Evolutionary conservation across 1,284 basidiomycete genomes (phyloP), one percentile per base, ranked within the genome.

Genomic region (Uromyces viciae-fabae): DNA sequence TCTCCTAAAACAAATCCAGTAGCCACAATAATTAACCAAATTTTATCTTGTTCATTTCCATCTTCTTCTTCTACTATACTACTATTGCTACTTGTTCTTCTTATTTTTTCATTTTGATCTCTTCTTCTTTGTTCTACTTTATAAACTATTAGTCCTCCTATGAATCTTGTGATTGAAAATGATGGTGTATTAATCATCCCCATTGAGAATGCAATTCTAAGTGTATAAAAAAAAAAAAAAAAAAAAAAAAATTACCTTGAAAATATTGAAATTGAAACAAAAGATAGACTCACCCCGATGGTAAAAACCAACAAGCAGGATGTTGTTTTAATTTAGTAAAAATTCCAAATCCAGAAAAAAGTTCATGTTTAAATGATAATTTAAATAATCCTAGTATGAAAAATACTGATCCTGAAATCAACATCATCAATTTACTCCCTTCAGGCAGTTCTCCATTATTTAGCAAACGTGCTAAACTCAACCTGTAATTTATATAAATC

Each of bases 1-100:
- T 98, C 95, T 38, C 95, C 95, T 25, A 98, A 88, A 38, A 98
- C 96, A 84, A 98, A 97, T 0, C 95, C 95, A 84, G 92, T 94
- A 3, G 95, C 96, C 42, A 97, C 88, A 46, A 98, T 91, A 83
- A 98, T 92, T 72, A 95, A 88, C 69, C 89, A 89, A 82, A 92
- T 94, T 84, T 84, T 31, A 72, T 66, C 78, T 64, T 88, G 84
- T 72, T 82, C 86, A 82, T 87, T 86, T 46, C 86, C 88, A 22
- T 87, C 86, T 80, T 89, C 88, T 22, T 42, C 43, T 54, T 74
- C 54, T 58, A 73, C 75, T 56, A 40, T 19, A 83, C 22, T 11
- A 11, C 22, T 22, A 49, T 38, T 71, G 68, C 52, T 46, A 38
- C 71, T 74, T 56, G 82, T 78, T 43, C 82, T 87, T 28, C 22